Conservation (phyloP, 2,329 filamentous ascomycete genomes). For the Claviceps capensis region DNA sequence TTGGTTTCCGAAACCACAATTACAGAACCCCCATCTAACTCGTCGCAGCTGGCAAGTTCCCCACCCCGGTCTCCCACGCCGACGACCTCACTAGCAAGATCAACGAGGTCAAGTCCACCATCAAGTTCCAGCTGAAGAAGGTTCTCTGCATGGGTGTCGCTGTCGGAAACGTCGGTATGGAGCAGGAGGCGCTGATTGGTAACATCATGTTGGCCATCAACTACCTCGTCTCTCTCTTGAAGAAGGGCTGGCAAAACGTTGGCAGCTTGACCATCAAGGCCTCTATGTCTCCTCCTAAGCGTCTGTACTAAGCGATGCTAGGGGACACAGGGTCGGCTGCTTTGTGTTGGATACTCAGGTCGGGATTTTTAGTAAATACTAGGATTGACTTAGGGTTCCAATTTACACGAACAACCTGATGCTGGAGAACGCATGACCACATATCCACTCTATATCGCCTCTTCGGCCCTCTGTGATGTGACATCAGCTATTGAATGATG, state of each 20-base stretch:
- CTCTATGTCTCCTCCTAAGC: constrained; percentile 97
- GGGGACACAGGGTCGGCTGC: constrained; percentile 7
- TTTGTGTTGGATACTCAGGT: constrained; percentile 5
- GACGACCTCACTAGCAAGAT: constrained; percentile 92
- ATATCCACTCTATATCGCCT: not conserved
- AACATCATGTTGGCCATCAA: constrained; percentile 99
- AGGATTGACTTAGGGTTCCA: constrained; percentile 6
- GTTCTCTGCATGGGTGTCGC: constrained; percentile 99
- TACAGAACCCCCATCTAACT: not conserved
- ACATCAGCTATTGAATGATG: not conserved
- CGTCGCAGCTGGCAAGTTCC: constrained; percentile 87
- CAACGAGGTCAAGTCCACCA: constrained; percentile 99
- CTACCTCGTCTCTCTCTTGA: constrained; percentile 97
- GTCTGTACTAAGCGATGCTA: constrained; percentile 66
- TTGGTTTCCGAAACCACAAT: not conserved
- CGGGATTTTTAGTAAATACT: not conserved
- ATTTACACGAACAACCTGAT: not conserved
- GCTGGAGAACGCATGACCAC: not conserved
- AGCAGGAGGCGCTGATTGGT: constrained; percentile 82
- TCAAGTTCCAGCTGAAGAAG: constrained; percentile 99
- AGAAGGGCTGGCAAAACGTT: constrained; percentile 99
- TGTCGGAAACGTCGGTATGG: constrained; percentile 97
- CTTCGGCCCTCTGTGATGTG: not conserved
- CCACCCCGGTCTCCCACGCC: constrained; percentile 90
- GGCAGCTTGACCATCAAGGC: constrained; percentile 99